Percentiles rank a stretch among this genome's conserved stretches.
Evolutionary conservation across 371 early-diverging fungal genomes (phyloP).

Genomic region (Blakeslea trispora): DNA sequence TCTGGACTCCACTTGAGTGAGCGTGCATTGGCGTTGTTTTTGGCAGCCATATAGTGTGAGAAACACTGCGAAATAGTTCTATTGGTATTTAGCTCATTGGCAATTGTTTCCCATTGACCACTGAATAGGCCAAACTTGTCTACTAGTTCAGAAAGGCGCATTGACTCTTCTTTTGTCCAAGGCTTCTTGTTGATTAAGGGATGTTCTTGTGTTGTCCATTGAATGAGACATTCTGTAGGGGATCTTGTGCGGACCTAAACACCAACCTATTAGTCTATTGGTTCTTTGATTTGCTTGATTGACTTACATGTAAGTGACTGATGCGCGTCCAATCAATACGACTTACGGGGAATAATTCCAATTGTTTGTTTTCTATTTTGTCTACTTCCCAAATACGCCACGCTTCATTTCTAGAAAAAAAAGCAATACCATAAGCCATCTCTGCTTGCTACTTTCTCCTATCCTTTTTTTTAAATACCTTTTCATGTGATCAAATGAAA

Average conservation of each 20-base stretch:
- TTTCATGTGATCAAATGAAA: conserved; percentile 22
- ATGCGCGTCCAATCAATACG: conserved; percentile 73
- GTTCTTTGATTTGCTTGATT: not conserved
- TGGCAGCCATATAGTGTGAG: conserved; percentile 53
- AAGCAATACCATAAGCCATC: not conserved
- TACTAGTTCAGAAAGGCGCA: conserved; percentile 49
- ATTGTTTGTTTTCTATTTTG: conserved; percentile 39
- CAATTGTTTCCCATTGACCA: conserved; percentile 70
- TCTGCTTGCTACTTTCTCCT: too few relatives aligned
- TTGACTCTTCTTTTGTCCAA: conserved; percentile 66
- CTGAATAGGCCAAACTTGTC: conserved; percentile 30
- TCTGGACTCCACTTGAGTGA: conserved; percentile 58
- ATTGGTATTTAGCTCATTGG: conserved; percentile 60
- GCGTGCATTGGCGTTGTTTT: conserved; percentile 24
- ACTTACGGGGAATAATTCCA: conserved; percentile 60
- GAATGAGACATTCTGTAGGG: conserved; percentile 74
- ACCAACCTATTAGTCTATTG: too few relatives aligned
- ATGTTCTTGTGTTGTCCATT: conserved; percentile 85
- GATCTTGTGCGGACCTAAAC: conserved; percentile 64
- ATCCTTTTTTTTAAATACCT: too few relatives aligned
- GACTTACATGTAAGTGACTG: conserved; percentile 58
- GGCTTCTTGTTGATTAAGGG: conserved; percentile 75
- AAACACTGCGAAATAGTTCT: conserved; percentile 85
- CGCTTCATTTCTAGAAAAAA: conserved; percentile 23
- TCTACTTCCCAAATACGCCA: conserved; percentile 50